Conservation (phyloP, 257 asterid species). For the Nicotiana sylvestris region DNA sequence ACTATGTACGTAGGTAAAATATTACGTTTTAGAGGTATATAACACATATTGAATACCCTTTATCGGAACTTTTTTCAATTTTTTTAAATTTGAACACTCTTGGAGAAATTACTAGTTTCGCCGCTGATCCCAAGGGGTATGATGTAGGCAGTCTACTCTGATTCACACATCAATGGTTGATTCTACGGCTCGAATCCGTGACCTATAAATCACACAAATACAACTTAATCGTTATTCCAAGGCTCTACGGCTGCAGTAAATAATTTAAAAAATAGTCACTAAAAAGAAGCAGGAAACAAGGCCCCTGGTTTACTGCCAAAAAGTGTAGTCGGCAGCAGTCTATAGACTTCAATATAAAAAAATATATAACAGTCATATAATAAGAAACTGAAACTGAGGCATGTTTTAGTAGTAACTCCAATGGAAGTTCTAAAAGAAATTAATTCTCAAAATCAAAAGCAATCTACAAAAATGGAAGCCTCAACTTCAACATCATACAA, state of each 20-base stretch:
- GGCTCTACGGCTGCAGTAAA: slow-evolving; percentile 9
- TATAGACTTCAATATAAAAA: background rate
- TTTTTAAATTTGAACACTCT: too few species aligned
- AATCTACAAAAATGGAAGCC: slow-evolving; percentile 26
- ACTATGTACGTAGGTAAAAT: too few species aligned
- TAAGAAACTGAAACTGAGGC: background rate
- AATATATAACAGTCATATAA: background rate
- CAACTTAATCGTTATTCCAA: too few species aligned
- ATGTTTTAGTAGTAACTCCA: background rate
- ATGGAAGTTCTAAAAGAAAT: background rate
- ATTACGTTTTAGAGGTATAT: too few species aligned
- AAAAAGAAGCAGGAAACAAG: slow-evolving; percentile 34
- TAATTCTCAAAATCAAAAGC: background rate
- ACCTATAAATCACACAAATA: too few species aligned
- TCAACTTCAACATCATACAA: slow-evolving; percentile 25
- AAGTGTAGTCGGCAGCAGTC: slow-evolving; percentile 18
- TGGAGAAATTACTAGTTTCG: too few species aligned
- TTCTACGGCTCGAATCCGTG: too few species aligned
- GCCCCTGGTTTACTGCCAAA: slow-evolving; percentile 32
- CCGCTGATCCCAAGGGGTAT: too few species aligned
- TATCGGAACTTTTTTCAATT: too few species aligned
- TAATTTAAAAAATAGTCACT: background rate
- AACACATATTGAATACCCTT: too few species aligned
- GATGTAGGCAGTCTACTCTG: too few species aligned
- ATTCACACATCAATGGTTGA: too few species aligned